phyloP scores from a whole-genome alignment of 176 grass and related monocot genomes.

The Tuctoria greenei region DNA sequence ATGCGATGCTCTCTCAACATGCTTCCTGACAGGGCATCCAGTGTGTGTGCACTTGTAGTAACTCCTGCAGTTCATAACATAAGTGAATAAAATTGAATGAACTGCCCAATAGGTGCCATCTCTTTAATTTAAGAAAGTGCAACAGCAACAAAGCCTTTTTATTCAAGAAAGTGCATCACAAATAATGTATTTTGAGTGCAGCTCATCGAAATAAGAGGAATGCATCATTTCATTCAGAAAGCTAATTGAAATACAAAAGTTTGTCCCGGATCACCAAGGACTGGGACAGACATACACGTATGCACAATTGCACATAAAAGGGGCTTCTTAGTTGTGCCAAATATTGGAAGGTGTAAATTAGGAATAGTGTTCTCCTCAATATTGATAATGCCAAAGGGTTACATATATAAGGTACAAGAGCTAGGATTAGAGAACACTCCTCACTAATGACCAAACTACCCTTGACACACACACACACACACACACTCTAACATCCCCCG shows the following conservation, averaged over 20 bases:
- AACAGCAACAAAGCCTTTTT: background rate
- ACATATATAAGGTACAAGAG: too few species aligned
- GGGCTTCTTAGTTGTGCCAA: background rate
- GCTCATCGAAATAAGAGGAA: background rate
- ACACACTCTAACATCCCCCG: too few species aligned
- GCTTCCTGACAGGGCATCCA: slow-evolving; percentile 93
- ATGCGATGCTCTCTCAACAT: slow-evolving; percentile 98
- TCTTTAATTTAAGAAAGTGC: background rate
- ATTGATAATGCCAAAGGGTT: too few species aligned
- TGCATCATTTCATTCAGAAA: background rate
- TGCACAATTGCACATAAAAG: background rate
- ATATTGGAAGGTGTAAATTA: too few species aligned
- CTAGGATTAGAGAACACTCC: too few species aligned
- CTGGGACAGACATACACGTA: background rate
- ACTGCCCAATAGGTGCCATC: slow-evolving; percentile 3
- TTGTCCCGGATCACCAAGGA: background rate
- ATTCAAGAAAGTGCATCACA: background rate
- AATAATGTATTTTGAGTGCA: background rate
- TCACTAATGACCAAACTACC: too few species aligned
- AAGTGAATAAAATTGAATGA: slow-evolving; percentile 1
- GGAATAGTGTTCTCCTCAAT: too few species aligned
- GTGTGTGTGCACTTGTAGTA: slow-evolving; percentile 97
- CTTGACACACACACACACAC: too few species aligned
- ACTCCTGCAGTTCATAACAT: slow-evolving; percentile 62
- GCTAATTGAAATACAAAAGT: background rate